Evolutionary conservation across 257 asterid species (phyloP).

Genomic region (Solanum chiquidenum): DNA sequence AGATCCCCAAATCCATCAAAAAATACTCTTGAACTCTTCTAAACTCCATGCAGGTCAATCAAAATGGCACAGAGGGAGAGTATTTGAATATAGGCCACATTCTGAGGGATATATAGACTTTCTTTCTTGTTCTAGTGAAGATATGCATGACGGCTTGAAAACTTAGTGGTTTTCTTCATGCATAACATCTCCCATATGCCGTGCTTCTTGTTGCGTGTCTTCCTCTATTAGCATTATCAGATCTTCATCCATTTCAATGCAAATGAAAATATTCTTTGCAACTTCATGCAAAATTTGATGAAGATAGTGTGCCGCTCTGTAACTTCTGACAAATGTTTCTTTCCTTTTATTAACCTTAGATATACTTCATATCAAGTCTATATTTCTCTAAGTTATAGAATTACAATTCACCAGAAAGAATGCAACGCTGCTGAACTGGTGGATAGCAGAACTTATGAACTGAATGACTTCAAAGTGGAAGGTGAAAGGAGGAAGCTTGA

Average conservation of each 20-base stretch:
- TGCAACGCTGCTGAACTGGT: slow-evolving; percentile 20
- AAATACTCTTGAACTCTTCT: background rate
- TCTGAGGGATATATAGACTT: background rate
- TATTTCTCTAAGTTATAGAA: slow-evolving; percentile 2
- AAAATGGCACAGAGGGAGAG: background rate
- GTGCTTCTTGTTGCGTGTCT: background rate
- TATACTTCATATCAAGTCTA: background rate
- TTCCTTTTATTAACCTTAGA: background rate
- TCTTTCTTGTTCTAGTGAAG: background rate
- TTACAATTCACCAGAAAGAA: slow-evolving; percentile 27
- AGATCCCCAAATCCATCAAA: background rate
- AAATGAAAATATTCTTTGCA: background rate
- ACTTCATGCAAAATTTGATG: background rate
- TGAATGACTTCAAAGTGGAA: slow-evolving; percentile 52
- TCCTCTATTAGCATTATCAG: background rate
- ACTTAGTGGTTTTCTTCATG: background rate
- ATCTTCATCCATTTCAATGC: background rate
- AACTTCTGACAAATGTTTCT: background rate
- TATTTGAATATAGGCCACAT: background rate
- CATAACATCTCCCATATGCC: background rate
- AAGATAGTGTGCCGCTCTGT: background rate
- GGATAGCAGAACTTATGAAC: slow-evolving; percentile 34
- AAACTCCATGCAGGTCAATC: background rate
- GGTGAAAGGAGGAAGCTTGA: slow-evolving; percentile 59
- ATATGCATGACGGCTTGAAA: background rate